These are phyloP conservation scores for Penicillium chermesinum DNA, from an alignment of 495 filamentous ascomycete species.

Conservation along the genomic window DNA sequence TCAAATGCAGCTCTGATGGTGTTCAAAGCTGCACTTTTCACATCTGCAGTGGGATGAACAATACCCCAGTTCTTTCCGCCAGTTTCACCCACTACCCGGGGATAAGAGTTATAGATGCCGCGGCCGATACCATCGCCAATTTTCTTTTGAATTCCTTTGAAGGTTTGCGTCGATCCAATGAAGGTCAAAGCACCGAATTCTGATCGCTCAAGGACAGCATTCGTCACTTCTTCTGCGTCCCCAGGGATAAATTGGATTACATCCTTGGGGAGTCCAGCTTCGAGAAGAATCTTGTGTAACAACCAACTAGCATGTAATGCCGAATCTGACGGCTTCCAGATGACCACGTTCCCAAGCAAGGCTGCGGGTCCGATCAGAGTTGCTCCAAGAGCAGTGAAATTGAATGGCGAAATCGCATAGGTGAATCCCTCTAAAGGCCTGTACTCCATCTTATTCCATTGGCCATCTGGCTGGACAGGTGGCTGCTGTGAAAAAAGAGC, in stretches of 20 bases:
- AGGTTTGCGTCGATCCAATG: slow-evolving; percentile 72
- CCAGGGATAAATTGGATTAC: slow-evolving; percentile 82
- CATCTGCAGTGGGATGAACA: slow-evolving; percentile 65
- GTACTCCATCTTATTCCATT: slow-evolving; percentile 76
- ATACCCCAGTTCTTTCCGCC: slow-evolving; percentile 89
- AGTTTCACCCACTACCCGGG: slow-evolving; percentile 77
- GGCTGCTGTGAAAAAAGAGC: slow-evolving; percentile 70
- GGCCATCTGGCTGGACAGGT: slow-evolving; percentile 41
- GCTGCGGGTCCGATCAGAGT: slow-evolving; percentile 71
- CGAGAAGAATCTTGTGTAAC: slow-evolving; percentile 71
- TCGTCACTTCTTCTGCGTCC: slow-evolving; percentile 67
- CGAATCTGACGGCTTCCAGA: slow-evolving; percentile 80
- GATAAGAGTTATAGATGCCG: slow-evolving; percentile 64
- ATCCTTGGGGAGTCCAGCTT: slow-evolving; percentile 70
- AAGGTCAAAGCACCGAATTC: slow-evolving; percentile 74
- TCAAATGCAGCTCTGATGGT: slow-evolving; percentile 83
- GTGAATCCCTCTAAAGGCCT: slow-evolving; percentile 72
- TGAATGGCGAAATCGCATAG: slow-evolving; percentile 25
- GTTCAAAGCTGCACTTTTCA: slow-evolving; percentile 67
- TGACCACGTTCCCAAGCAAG: slow-evolving; percentile 74
- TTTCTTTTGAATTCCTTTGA: slow-evolving; percentile 65
- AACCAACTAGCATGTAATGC: slow-evolving; percentile 72
- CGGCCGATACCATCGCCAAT: slow-evolving; percentile 65
- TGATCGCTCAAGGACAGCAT: slow-evolving; percentile 57
- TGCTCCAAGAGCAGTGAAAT: slow-evolving; percentile 79